Percentiles rank a stretch among this genome's conserved stretches.
These are phyloP conservation scores for Capsicum baccatum DNA, from an alignment of 257 asterid genomes.

Conservation along the genomic window DNA sequence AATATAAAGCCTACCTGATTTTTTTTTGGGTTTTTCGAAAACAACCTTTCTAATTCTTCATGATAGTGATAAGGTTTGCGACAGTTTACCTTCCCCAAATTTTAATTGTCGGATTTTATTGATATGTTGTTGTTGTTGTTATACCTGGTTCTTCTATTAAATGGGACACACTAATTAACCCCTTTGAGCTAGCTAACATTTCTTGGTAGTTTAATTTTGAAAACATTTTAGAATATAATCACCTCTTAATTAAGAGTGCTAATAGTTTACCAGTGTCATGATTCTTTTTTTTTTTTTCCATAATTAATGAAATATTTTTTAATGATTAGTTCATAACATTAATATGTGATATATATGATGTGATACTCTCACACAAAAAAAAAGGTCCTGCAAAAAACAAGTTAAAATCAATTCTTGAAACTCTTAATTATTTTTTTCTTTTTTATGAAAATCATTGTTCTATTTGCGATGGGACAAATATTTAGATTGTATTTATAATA, in stretches of 20 bases:
- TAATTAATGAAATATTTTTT: not conserved
- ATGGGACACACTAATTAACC: not conserved
- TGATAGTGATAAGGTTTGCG: too few relatives aligned
- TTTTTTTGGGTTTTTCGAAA: too few relatives aligned
- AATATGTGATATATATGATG: not conserved
- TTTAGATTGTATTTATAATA: too few relatives aligned
- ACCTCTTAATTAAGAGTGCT: not conserved
- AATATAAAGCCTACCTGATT: too few relatives aligned
- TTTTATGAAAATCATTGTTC: too few relatives aligned
- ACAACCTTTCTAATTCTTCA: too few relatives aligned
- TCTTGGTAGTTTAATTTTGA: not conserved
- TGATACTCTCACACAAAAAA: not conserved
- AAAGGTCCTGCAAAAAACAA: not conserved
- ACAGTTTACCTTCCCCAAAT: too few relatives aligned
- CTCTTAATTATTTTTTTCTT: too few relatives aligned
- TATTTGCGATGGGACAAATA: too few relatives aligned
- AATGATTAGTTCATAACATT: not conserved
- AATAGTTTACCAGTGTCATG: not conserved
- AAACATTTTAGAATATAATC: not conserved
- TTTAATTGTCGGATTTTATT: too few relatives aligned
- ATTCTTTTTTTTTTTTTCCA: not conserved
- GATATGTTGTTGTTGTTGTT: too few relatives aligned
- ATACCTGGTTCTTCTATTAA: not conserved
- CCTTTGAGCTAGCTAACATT: not conserved
- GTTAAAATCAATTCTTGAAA: too few relatives aligned